phyloP scores from a whole-genome alignment of 805 yeast genomes.

The Wickerhamiella kurtzmanii region DNA sequence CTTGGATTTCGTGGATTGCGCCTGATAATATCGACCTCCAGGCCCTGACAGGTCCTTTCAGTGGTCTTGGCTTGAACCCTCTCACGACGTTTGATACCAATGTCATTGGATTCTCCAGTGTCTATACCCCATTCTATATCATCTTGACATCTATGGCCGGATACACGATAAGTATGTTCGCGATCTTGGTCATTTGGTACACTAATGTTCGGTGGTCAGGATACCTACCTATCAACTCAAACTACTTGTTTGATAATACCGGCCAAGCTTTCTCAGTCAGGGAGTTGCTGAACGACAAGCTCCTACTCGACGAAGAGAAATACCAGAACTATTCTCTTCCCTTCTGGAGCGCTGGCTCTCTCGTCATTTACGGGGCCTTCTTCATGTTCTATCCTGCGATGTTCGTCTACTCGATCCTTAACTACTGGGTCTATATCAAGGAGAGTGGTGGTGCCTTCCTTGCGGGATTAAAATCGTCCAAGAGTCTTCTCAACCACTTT shows the following conservation, averaged over 20 bases:
- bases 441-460: neutral
- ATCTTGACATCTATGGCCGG: conserved; percentile 26
- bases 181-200: conserved; percentile 28
- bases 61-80: conserved; percentile 43
- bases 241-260: conserved; percentile 33
- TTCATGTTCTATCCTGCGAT: conserved; percentile 44
- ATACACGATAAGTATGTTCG: conserved; percentile 24
- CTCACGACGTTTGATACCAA: conserved; percentile 39
- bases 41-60: conserved; percentile 32
- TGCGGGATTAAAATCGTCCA: conserved; percentile 20
- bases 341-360: conserved; percentile 46
- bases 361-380: conserved; percentile 42
- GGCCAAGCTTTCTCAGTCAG: conserved; percentile 37
- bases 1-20: conserved; percentile 47
- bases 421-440: conserved; percentile 32
- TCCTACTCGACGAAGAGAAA: conserved; percentile 33
- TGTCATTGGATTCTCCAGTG: conserved; percentile 20
- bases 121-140: conserved; percentile 36
- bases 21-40: conserved; percentile 39
- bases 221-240: conserved; percentile 40
- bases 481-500: conserved; percentile 11
- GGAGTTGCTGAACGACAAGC: conserved; percentile 31
- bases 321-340: conserved; percentile 49
- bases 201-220: conserved; percentile 38
- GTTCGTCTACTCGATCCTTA: conserved; percentile 33